Percentiles rank a stretch among this genome's conserved stretches.
Evolutionary conservation across 352 stramenopile species (phyloP).

Genomic region (Globisporangium heterothallicum): DNA sequence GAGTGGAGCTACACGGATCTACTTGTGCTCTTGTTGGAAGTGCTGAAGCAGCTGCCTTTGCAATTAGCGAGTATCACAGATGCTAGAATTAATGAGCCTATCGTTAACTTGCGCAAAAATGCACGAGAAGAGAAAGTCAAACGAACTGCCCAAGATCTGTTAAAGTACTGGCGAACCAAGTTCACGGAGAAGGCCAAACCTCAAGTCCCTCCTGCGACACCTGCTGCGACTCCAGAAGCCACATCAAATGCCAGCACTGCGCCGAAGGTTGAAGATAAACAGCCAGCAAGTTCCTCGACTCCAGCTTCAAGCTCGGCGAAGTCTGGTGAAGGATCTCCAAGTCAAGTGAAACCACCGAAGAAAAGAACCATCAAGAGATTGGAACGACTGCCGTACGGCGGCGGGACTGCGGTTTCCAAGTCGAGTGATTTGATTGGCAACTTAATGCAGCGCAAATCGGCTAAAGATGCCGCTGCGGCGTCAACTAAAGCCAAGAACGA

Average conservation of each 20-base stretch:
- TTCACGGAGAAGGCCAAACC: constrained; percentile 84
- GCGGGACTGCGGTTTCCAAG: constrained; percentile 53
- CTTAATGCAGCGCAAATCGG: constrained; percentile 78
- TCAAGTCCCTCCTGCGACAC: constrained; percentile 14
- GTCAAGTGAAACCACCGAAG: constrained; percentile 47
- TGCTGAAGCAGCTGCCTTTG: constrained; percentile 74
- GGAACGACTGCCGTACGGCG: constrained; percentile 60
- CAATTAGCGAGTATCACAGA: constrained; percentile 86
- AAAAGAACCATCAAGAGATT: constrained; percentile 73
- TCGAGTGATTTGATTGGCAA: constrained; percentile 79
- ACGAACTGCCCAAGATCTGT: constrained; percentile 70
- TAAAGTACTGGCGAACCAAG: constrained; percentile 80
- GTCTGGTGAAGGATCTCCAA: constrained; percentile 12
- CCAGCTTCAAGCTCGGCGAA: constrained; percentile 6
- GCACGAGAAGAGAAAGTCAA: constrained; percentile 75
- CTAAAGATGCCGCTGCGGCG: constrained; percentile 41
- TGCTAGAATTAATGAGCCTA: constrained; percentile 84
- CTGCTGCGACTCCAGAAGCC: constrained; percentile 12
- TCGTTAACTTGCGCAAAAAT: constrained; percentile 81
- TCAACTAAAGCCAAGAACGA: constrained; percentile 33
- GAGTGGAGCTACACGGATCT: constrained; percentile 79
- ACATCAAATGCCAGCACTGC: not conserved
- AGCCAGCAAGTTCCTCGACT: not conserved
- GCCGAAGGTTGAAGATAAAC: not conserved
- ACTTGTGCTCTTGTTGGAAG: constrained; percentile 73